Base-by-base conservation (phyloP, 1,284 basidiomycete genomes). In the Rhodofomes roseus region DNA sequence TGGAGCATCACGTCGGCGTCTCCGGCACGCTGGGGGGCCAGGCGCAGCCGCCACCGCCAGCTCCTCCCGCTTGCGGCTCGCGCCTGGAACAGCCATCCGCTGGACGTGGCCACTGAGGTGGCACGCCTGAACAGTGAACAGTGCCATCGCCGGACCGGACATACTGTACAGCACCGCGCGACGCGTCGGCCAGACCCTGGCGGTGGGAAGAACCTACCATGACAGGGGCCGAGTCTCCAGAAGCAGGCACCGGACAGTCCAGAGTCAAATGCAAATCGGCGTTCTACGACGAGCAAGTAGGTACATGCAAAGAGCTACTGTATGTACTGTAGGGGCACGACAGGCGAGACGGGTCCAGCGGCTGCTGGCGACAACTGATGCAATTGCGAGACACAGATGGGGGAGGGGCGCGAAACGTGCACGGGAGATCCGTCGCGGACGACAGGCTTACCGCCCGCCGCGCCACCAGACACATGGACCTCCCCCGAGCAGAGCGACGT, bases 401-500 rank as follows among this genome's bases (percentile, higher is more conserved):
- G 31, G 29, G 41, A 51, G 43, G 34, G 23, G 22, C 56, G 44
- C 20, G 57, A 48, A 53, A 58, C 57, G 50, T 44, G 48, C 29
- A 54, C 36, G 50, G 25, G 57, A 43, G 14, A 44, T 34, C 37
- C 39, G 53, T 40, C 53, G 25, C 11, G 31, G 14, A 22, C 34
- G 50, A 34, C 55, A 56, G 22, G 20, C 22, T 40, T 39, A 29
- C 16, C 25, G 25, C 46, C 46, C 22, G 29, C 46, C 18, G 46
- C 40, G 56, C 53, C 43, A 54, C 39, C 31, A 29, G 20, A 20
- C 52, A 31, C 7, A 29, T 34, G 50, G 14, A 23, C 55, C 50
- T 54, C 59, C 55, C 41, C 59, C 50, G 50, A 66, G 62, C 57
- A 69, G 51, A 54, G 57, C 64, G 34, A 68, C 60, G 54, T 64